Percentiles rank a stretch among this genome's conserved stretches.
Evolutionary conservation across 306 rosid species (phyloP).

Genomic region (Rubus parviflorus): DNA sequence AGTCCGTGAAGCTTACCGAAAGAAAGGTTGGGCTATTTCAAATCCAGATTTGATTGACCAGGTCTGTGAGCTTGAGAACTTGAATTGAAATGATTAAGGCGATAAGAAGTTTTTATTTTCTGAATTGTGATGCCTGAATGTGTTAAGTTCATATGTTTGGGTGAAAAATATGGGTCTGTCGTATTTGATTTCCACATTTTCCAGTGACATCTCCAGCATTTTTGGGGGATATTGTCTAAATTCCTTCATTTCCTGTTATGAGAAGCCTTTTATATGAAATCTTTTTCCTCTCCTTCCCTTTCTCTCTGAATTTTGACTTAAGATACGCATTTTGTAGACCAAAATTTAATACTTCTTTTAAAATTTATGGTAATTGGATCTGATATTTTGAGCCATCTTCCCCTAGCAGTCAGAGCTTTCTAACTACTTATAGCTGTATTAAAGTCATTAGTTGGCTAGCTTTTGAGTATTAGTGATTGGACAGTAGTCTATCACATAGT

Average conservation of each 20-base stretch:
- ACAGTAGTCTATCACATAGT: background rate
- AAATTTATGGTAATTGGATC: background rate
- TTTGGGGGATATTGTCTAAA: background rate
- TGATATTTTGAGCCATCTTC: background rate
- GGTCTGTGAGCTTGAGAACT: constrained; percentile 51
- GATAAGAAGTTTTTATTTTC: background rate
- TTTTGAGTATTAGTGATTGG: background rate
- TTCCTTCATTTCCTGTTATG: background rate
- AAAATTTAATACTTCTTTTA: background rate
- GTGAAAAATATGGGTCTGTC: background rate
- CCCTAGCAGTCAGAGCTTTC: background rate
- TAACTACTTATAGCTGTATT: background rate
- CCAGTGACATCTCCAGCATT: background rate
- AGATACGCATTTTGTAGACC: background rate
- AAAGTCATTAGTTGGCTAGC: background rate
- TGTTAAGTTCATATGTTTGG: background rate
- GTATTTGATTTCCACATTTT: background rate
- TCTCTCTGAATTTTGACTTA: background rate
- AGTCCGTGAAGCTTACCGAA: constrained; percentile 93
- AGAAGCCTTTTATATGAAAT: background rate
- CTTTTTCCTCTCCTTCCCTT: background rate
- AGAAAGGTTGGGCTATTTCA: constrained; percentile 95
- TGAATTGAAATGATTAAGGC: constrained; percentile 7
- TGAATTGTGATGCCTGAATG: background rate
- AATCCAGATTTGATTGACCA: constrained; percentile 92